Conservation (phyloP, 306 rosid species). For the Rubus idaeus region DNA sequence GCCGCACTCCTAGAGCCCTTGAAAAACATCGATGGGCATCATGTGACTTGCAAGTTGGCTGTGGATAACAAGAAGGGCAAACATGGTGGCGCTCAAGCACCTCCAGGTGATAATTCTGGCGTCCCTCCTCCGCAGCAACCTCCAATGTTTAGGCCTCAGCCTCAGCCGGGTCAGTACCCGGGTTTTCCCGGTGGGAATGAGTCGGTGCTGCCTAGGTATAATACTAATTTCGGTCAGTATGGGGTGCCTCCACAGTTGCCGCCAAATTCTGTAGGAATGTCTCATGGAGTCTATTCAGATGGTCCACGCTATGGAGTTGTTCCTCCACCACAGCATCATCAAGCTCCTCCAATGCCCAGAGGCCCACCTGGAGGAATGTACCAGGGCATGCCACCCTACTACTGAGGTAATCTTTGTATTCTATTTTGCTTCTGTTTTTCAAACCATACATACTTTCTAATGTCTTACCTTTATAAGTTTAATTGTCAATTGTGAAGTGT, state of each 20-base stretch:
- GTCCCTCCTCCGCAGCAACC: conserved; percentile 16
- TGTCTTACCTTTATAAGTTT: not conserved
- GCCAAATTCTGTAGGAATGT: conserved; percentile 55
- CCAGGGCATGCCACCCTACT: conserved; percentile 48
- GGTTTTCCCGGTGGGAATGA: conserved; percentile 55
- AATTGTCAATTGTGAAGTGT: not conserved
- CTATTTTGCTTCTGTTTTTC: too few species aligned
- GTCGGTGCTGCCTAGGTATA: conserved; percentile 31
- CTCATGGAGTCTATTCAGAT: conserved; percentile 56
- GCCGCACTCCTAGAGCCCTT: conserved; percentile 54
- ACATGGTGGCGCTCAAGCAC: conserved; percentile 39
- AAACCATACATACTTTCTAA: not conserved
- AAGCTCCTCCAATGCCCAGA: conserved; percentile 46
- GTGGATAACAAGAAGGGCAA: conserved; percentile 38
- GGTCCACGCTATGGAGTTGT: conserved; percentile 41
- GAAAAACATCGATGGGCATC: conserved; percentile 62
- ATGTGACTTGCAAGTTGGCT: conserved; percentile 61
- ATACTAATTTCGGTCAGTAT: conserved; percentile 41
- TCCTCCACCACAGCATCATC: conserved; percentile 42
- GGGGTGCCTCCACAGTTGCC: conserved; percentile 43
- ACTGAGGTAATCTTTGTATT: conserved; percentile 49
- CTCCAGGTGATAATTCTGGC: conserved; percentile 27
- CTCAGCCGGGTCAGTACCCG: conserved; percentile 38
- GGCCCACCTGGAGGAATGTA: conserved; percentile 70
- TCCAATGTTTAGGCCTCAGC: conserved; percentile 41